A percentile compares a stretch with the other conserved stretches of the same genome.
These are phyloP conservation scores for Phylloporus sp. DNA, from an alignment of 768 basidiomycete genomes.

Conservation along the genomic window DNA sequence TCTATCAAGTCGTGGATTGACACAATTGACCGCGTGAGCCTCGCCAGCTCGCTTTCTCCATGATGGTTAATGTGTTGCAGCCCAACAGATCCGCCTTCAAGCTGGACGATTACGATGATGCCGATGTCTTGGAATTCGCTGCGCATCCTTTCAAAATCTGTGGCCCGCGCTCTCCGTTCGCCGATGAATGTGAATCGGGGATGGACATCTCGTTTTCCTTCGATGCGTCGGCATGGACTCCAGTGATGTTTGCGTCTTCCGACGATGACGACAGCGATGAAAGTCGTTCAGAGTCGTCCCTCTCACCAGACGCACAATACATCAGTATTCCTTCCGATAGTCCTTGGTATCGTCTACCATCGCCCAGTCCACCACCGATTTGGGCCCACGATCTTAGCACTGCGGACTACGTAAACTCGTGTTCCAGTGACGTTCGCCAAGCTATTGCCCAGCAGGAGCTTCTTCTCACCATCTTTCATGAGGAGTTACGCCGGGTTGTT, in stretches of 20 bases:
- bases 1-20: constrained; percentile 27
- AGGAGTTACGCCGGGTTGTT: constrained; percentile 24
- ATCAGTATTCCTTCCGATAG: constrained; percentile 37
- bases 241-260: constrained; percentile 10
- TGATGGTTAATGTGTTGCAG: constrained; percentile 11
- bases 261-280: constrained; percentile 21
- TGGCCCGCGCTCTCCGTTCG: constrained; percentile 17
- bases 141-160: constrained; percentile 16
- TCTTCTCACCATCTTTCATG: constrained; percentile 30
- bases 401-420: constrained; percentile 21
- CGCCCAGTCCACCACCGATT: constrained; percentile 25
- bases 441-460: constrained; percentile 31
- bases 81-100: constrained; percentile 7
- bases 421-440: constrained; percentile 31
- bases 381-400: constrained; percentile 17
- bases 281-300: constrained; percentile 13
- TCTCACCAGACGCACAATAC: constrained; percentile 33
- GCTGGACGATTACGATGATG: not conserved
- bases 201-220: constrained; percentile 15
- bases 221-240: constrained; percentile 18
- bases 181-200: constrained; percentile 21
- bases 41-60: not conserved
- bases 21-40: constrained; percentile 21
- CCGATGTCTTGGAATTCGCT: constrained; percentile 12
- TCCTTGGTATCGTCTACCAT: constrained; percentile 34